A percentile compares a stretch with the other conserved stretches of the same genome.
These are phyloP conservation scores for Pleomassaria siparia DNA, from an alignment of 2,329 filamentous ascomycete species.

Conservation along the genomic window DNA sequence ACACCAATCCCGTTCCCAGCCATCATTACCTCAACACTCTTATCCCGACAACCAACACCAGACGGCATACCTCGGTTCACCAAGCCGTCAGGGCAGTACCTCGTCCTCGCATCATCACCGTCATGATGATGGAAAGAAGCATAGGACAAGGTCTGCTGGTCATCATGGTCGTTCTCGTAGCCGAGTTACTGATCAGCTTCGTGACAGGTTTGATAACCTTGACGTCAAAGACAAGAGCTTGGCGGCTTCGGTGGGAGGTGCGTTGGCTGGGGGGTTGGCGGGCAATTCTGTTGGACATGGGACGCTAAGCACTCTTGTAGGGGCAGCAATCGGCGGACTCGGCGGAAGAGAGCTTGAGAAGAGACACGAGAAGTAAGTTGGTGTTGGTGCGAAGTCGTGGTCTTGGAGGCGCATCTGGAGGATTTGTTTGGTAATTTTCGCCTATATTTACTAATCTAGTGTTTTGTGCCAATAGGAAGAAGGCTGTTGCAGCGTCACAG, in stretches of 20 bases:
- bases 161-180: constrained; percentile 35
- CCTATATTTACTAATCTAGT: constrained; percentile 10
- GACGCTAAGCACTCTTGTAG: constrained; percentile 41
- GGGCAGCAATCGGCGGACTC: constrained; percentile 38
- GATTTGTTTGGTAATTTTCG: constrained; percentile 1
- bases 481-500: constrained; percentile 6
- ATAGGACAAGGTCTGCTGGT: constrained; percentile 41
- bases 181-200: constrained; percentile 35
- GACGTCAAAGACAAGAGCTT: constrained; percentile 35
- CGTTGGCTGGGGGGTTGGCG: constrained; percentile 41
- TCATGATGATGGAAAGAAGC: constrained; percentile 23
- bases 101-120: constrained; percentile 20
- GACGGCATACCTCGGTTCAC: constrained; percentile 24
- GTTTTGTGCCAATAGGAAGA: constrained; percentile 14
- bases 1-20: constrained; percentile 39
- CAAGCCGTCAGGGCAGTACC: constrained; percentile 29
- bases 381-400: constrained; percentile 2
- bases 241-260: constrained; percentile 41
- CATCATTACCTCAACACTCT: constrained; percentile 20
- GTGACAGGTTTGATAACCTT: constrained; percentile 39
- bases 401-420: not conserved
- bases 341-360: constrained; percentile 32
- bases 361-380: constrained; percentile 29
- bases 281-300: constrained; percentile 35
- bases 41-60: constrained; percentile 17